Evolutionary conservation across 306 rosid species (phyloP).

Genomic region (Rosa chinensis): DNA sequence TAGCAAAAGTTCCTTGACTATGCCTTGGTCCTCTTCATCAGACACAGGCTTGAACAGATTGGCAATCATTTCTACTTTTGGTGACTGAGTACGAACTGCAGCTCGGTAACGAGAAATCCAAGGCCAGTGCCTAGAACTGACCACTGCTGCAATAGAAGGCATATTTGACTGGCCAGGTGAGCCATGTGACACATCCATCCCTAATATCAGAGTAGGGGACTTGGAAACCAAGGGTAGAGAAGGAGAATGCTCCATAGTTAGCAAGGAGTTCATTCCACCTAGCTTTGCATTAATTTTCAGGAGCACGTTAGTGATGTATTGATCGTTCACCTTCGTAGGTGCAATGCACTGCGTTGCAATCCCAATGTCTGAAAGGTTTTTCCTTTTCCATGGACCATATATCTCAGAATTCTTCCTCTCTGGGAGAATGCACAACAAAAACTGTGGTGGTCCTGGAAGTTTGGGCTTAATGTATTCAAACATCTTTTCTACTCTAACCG

Average conservation of each 20-base stretch:
- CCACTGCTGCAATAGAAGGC: slow-evolving; percentile 62
- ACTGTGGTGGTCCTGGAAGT: slow-evolving; percentile 7
- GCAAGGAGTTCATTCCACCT: slow-evolving; percentile 46
- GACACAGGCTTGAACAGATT: slow-evolving; percentile 64
- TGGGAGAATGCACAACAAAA: slow-evolving; percentile 51
- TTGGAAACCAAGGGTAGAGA: slow-evolving; percentile 34
- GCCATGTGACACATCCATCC: slow-evolving; percentile 59
- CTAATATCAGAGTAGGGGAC: slow-evolving; percentile 45
- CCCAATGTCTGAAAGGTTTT: slow-evolving; percentile 32
- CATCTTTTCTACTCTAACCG: slow-evolving; percentile 33
- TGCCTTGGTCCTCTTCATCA: slow-evolving; percentile 66
- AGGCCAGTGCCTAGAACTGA: slow-evolving; percentile 91
- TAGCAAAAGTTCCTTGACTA: slow-evolving; percentile 57
- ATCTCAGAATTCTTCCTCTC: slow-evolving; percentile 45
- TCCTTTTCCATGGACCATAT: slow-evolving; percentile 59
- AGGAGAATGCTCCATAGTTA: slow-evolving; percentile 20
- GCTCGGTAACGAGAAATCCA: slow-evolving; percentile 81
- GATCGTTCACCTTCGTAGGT: slow-evolving; percentile 39
- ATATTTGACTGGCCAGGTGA: slow-evolving; percentile 38
- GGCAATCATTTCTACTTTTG: slow-evolving; percentile 82
- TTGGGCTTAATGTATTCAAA: background rate
- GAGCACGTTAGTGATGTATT: slow-evolving; percentile 45
- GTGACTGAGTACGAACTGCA: slow-evolving; percentile 78
- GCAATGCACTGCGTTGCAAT: slow-evolving; percentile 48
- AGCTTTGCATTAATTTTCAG: slow-evolving; percentile 55